Conservation (phyloP, 2,329 filamentous ascomycete species). For the Aspergillus ochraceoroseus region DNA sequence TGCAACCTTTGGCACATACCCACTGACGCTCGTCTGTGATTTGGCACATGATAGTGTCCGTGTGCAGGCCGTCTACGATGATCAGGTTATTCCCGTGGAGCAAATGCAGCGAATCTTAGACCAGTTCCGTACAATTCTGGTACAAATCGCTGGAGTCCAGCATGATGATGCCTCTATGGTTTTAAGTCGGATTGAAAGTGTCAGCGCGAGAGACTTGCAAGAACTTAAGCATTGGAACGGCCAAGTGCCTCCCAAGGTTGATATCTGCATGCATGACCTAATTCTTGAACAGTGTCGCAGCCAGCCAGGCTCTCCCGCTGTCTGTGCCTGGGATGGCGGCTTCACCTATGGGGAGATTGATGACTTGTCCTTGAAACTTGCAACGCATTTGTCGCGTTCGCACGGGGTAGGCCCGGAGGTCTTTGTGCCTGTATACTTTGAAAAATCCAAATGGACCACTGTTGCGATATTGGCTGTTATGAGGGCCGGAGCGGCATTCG, state of each 20-base stretch:
- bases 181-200: too few relatives aligned
- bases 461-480: not conserved
- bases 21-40: too few relatives aligned
- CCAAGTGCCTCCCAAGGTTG: not conserved
- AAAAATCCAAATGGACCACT: not conserved
- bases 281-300: not conserved
- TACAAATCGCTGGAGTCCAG: too few relatives aligned
- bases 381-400: not conserved
- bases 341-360: not conserved
- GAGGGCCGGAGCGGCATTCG: not conserved
- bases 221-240: too few relatives aligned
- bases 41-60: too few relatives aligned
- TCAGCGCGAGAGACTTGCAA: too few relatives aligned
- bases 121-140: too few relatives aligned
- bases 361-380: not conserved
- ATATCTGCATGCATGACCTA: not conserved
- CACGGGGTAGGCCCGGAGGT: not conserved
- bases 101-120: too few relatives aligned
- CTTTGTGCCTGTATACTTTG: not conserved
- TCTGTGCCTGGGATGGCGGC: constrained; percentile 2
- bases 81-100: too few relatives aligned
- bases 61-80: too few relatives aligned
- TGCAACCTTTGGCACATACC: too few relatives aligned
- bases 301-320: not conserved
- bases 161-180: too few relatives aligned